Base-by-base conservation (phyloP, 345 rosid genomes). In the Camelina laxa region DNA sequence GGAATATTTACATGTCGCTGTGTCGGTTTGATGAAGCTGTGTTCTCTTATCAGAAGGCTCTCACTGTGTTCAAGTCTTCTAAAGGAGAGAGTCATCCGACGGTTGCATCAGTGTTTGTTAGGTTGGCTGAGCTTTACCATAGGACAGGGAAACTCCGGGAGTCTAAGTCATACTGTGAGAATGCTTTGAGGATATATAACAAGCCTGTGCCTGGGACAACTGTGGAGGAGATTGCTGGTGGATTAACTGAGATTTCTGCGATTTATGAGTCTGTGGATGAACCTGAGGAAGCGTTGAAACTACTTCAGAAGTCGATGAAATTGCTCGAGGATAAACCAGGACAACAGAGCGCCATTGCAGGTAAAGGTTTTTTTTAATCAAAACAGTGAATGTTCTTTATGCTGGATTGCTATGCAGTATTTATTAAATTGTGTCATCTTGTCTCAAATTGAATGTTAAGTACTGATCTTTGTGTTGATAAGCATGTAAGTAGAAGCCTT, bases 21-120 rank as follows among this genome's bases (percentile, higher is more conserved):
- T 89, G 97, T 70, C 91, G 99, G 60, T 92, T 92, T 60, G 99
- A 95, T 19, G 98, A 95, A 84, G 97, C 99, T 15, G 82, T 92
- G 56, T 95, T 95, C 84, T 90, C 99, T 4, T 95, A 92, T 81
- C 99, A 95, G 84, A 95, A 95, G 87, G 99, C 98, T 58, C 94
- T 95, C 24, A 95, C 99, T 1, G 94, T 95, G 48, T 95, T 92
- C 76, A 95, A 95, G 81, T 84, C 99, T 3, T 89, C 99, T 1
- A 95, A 87, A 79, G 99, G 99, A 0, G 99, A 95, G 82, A 89
- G 83, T 85, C 99, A 95, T 80, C 98, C 96, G 17, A 81, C 87
- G 0, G 99, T 95, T 5, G 99, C 98, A 33, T 89, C 97, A 5
- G 97, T 92, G 66, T 90, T 89, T 80, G 98, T 89, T 9, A 92